A percentile compares a stretch with the other conserved stretches of the same genome.
phyloP scores from a whole-genome alignment of 169 alveolate genomes.

The Perkinsus olseni region DNA sequence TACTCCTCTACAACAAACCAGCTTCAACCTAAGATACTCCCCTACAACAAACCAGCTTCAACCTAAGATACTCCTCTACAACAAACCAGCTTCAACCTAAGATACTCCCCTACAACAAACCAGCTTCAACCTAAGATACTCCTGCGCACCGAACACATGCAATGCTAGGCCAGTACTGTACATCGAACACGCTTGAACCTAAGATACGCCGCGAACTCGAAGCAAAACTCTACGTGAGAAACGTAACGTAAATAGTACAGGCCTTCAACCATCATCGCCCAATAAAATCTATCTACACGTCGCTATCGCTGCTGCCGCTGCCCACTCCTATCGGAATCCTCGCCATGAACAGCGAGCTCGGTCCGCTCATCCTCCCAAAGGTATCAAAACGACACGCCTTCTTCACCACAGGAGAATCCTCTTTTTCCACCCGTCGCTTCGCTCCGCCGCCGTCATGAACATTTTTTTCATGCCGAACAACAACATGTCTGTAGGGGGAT shows the following conservation, averaged over 20 bases:
- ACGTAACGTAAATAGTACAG: no score
- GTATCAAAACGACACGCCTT: background rate
- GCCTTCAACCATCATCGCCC: no score
- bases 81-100: background rate
- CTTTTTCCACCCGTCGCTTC: background rate
- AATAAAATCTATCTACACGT: background rate
- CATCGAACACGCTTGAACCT: no score
- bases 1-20: background rate
- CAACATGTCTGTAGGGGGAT: background rate
- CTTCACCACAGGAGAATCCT: background rate
- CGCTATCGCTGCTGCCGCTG: background rate
- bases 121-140: no score
- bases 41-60: background rate
- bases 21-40: background rate
- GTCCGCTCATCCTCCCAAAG: background rate
- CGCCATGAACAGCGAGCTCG: background rate
- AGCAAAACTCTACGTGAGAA: no score
- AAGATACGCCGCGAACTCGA: no score
- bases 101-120: background rate
- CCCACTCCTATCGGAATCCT: background rate
- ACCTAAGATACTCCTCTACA: background rate
- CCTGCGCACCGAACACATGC: no score
- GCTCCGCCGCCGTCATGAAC: background rate
- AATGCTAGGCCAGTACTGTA: no score
- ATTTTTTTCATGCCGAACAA: background rate